Conservation (phyloP, 1,139 yeast genomes). For the Yamadazyma oceani region DNA sequence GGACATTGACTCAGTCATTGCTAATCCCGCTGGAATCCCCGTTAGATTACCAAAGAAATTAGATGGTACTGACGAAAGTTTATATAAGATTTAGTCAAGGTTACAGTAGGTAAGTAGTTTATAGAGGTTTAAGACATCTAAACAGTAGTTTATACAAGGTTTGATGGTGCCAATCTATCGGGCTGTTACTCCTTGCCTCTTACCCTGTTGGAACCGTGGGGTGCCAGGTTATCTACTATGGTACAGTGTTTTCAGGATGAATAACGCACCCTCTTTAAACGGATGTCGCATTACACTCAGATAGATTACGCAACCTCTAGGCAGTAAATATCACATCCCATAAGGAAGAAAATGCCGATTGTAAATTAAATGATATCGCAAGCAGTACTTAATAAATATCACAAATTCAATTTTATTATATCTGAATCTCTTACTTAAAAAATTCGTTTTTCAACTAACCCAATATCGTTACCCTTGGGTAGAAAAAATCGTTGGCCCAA, state of each 20-base stretch:
- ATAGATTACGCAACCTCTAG: slow-evolving; percentile 5
- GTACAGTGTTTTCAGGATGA: slow-evolving; percentile 7
- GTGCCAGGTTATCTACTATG: too few species aligned
- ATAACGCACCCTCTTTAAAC: slow-evolving; percentile 4
- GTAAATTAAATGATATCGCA: slow-evolving; percentile 5
- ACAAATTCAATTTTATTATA: slow-evolving; percentile 2
- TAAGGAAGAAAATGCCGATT: slow-evolving; percentile 5
- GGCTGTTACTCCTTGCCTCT: too few species aligned
- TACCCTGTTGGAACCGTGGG: too few species aligned
- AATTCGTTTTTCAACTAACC: slow-evolving; percentile 1
- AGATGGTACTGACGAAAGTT: slow-evolving; percentile 24
- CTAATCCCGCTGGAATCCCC: slow-evolving; percentile 54
- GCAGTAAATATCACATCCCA: slow-evolving; percentile 4
- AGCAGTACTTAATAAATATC: slow-evolving; percentile 4
- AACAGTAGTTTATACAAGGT: too few species aligned
- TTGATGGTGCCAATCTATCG: too few species aligned
- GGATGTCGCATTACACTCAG: slow-evolving; percentile 6
- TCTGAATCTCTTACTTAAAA: slow-evolving; percentile 4
- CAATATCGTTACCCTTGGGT: slow-evolving; percentile 2
- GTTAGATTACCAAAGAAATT: slow-evolving; percentile 27
- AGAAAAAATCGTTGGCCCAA: slow-evolving; percentile 2
- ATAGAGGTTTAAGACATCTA: too few species aligned
- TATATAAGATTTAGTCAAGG: slow-evolving; percentile 20
- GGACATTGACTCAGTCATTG: slow-evolving; percentile 66
- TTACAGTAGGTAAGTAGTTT: too few species aligned